phyloP scores from a whole-genome alignment of 768 basidiomycete species.

The Porphyrellus cyaneotinctus region DNA sequence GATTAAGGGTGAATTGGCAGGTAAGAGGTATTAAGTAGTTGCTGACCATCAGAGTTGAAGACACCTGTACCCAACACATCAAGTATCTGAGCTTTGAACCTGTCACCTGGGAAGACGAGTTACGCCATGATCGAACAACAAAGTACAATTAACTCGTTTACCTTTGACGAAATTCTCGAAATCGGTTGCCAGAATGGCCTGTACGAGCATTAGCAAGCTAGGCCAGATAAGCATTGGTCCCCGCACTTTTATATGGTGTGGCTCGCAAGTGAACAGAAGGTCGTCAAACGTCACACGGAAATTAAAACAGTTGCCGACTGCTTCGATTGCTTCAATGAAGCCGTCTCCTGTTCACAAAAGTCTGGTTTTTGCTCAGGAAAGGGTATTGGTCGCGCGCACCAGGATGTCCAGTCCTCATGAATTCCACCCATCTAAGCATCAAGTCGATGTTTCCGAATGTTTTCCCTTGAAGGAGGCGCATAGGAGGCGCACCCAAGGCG shows the following conservation, averaged over 20 bases:
- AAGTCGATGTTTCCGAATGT: conserved; percentile 45
- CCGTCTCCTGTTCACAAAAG: conserved; percentile 38
- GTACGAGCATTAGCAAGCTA: not conserved
- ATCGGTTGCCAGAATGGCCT: conserved; percentile 50
- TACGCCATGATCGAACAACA: not conserved
- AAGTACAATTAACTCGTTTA: conserved; percentile 12
- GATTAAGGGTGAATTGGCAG: conserved; percentile 10
- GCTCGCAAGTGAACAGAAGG: conserved; percentile 44
- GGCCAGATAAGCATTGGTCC: not conserved
- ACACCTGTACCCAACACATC: conserved; percentile 60
- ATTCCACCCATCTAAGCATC: conserved; percentile 32
- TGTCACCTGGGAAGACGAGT: conserved; percentile 15
- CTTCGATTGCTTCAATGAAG: conserved; percentile 31
- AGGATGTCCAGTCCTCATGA: conserved; percentile 44
- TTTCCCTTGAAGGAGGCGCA: conserved; percentile 37
- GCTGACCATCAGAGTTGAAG: conserved; percentile 62
- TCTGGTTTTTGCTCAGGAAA: not conserved
- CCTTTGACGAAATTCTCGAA: conserved; percentile 61
- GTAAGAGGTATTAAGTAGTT: not conserved
- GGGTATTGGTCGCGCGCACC: conserved; percentile 32
- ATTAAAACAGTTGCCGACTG: conserved; percentile 43
- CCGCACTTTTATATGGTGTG: conserved; percentile 49
- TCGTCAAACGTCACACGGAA: conserved; percentile 44
- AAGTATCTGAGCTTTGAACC: conserved; percentile 41
- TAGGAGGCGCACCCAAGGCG: conserved; percentile 43